These are phyloP conservation scores for Thuja plicata DNA, from an alignment of 83 land plant species.

Conservation along the genomic window DNA sequence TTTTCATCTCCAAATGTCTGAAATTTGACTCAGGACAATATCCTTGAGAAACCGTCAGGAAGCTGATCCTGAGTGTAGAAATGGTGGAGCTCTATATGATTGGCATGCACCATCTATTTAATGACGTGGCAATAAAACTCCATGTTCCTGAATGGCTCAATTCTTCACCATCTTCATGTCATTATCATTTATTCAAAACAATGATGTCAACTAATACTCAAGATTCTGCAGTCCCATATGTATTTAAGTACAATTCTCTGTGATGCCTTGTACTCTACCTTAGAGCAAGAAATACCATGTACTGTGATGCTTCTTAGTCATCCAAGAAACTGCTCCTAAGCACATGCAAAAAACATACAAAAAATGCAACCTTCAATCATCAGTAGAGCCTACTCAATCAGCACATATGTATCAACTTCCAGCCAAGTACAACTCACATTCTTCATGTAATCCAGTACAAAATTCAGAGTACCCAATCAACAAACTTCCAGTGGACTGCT, in stretches of 20 bases:
- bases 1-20: not conserved
- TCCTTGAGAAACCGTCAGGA: not conserved
- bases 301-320: not conserved
- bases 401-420: not conserved
- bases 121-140: not conserved
- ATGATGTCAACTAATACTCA: not conserved
- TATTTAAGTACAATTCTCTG: not conserved
- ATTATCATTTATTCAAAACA: not conserved
- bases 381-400: not conserved
- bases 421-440: not conserved
- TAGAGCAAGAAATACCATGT: not conserved
- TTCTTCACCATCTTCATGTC: not conserved
- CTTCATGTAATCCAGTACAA: not conserved
- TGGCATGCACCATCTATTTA: not conserved
- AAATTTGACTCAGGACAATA: not conserved
- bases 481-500: not conserved
- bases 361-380: not conserved
- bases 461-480: not conserved
- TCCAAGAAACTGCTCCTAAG: not conserved
- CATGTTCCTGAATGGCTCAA: not conserved
- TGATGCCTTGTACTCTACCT: not conserved
- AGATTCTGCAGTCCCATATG: not conserved
- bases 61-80: not conserved
- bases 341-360: not conserved
- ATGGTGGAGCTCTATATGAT: not conserved